Conservation (phyloP, 2,329 filamentous ascomycete species). For the Lasiodiplodia sp. region DNA sequence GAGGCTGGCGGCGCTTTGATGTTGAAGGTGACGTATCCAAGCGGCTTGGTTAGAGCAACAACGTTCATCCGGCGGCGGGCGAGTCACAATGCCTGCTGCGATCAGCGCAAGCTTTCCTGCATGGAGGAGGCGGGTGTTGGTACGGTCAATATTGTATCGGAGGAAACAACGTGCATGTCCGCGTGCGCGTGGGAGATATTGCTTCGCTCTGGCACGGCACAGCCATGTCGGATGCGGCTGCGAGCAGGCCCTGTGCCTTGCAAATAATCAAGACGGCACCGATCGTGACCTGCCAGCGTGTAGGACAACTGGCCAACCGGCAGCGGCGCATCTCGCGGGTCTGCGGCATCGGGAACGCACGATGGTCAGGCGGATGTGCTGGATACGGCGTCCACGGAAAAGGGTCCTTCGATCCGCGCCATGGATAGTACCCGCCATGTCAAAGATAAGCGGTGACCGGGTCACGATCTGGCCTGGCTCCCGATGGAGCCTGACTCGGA, state of each 20-base stretch:
- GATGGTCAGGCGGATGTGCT: slow-evolving; percentile 21
- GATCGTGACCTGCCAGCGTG: slow-evolving; percentile 1
- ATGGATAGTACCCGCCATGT: slow-evolving; percentile 18
- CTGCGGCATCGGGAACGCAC: slow-evolving; percentile 17
- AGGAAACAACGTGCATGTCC: background rate
- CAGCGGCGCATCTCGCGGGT: slow-evolving; percentile 1
- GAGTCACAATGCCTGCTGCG: slow-evolving; percentile 19
- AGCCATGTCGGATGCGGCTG: background rate
- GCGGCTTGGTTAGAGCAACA: slow-evolving; percentile 8
- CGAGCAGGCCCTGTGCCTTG: background rate
- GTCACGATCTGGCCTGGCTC: slow-evolving; percentile 16
- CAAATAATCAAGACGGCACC: background rate
- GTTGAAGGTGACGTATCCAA: slow-evolving; percentile 22
- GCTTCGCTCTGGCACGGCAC: slow-evolving; percentile 2
- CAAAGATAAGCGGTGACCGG: slow-evolving; percentile 25
- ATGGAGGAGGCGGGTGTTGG: slow-evolving; percentile 5
- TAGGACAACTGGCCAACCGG: background rate
- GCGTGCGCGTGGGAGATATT: background rate
- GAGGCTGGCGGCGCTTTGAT: background rate
- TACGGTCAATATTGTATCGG: slow-evolving; percentile 15
- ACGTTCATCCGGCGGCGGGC: slow-evolving; percentile 1
- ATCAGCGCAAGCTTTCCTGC: slow-evolving; percentile 10
- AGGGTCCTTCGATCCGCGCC: slow-evolving; percentile 25
- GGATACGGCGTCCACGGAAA: slow-evolving; percentile 23
- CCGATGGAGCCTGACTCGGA: slow-evolving; percentile 22